Evolutionary conservation across 2,329 filamentous ascomycete genomes (phyloP), one percentile per base, ranked within the genome.

Genomic region (Fusarium denticulatum): DNA sequence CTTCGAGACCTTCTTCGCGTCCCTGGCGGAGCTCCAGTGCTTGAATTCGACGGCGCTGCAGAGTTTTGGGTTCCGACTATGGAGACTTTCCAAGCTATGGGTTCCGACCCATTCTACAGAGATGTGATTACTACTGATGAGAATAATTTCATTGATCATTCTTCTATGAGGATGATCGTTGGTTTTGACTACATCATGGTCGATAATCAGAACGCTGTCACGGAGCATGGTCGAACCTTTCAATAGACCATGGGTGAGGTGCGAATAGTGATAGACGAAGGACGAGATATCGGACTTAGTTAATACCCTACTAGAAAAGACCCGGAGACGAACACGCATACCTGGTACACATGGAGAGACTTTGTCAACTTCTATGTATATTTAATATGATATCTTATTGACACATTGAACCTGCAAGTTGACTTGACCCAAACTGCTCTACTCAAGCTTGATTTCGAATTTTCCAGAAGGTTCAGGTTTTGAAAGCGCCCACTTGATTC

Each of bases 401-500:
- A 42, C 12, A 2, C 5, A 10, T 20, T 1, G 7, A 5, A 7
- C 8, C 12, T 15, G 3, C 12, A 34, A 20, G 14, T 14, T 5
- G 8, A 18, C 6, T 16, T 26, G n/a, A 28, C 10, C 7, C 16
- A 0, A 4, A 20, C 3, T 1, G 2, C 2, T 45, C 16, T 46
- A 68, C 26, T 69, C 37, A 15, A 58, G 37, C 46, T 73, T 73
- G 10, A 71, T 69, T 8, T 69, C 59, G 58, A 80, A 80, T 14
- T 73, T 78, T 2, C 77, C 77, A 0, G 80, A 79, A 2, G 82
- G 73, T 14, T 68, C 20, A 4, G 83, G 83, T 42, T 79, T 81
- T 1, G 74, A 77, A 24, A 85, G 59, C 0, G 79, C 79, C 85
- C 85, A 87, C 16, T 69, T 64, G 16, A 87, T 85, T 1, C 85